Conservation (phyloP, 1,284 basidiomycete species). For the Cutaneotrichosporon daszewskae region DNA sequence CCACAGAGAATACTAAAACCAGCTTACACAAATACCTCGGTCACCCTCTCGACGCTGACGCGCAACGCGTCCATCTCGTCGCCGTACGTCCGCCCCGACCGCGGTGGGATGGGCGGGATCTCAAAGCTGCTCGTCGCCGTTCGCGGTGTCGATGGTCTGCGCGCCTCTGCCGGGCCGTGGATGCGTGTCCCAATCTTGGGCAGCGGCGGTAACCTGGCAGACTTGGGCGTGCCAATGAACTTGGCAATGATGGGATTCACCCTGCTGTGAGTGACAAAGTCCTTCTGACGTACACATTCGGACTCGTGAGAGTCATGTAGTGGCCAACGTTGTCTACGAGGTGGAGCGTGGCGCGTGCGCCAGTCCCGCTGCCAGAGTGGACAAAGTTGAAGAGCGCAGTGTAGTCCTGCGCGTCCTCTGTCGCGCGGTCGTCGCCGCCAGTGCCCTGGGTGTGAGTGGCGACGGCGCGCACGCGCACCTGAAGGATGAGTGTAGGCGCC, state of each 20-base stretch:
- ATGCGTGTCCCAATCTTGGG: conserved; percentile 6
- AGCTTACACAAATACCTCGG: too few relatives aligned
- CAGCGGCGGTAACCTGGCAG: conserved; percentile 9
- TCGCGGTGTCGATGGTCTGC: conserved; percentile 20
- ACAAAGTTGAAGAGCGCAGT: too few relatives aligned
- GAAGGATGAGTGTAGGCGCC: conserved; percentile 15
- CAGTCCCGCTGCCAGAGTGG: too few relatives aligned
- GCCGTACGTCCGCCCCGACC: conserved; percentile 18
- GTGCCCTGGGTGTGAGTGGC: not conserved
- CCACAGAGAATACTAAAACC: too few relatives aligned
- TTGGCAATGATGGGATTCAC: conserved; percentile 19
- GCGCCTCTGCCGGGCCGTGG: conserved; percentile 7
- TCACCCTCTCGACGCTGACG: conserved; percentile 8
- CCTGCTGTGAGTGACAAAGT: conserved; percentile 4
- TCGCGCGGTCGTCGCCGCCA: not conserved
- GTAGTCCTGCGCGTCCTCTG: conserved; percentile 1
- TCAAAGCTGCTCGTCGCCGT: conserved; percentile 7
- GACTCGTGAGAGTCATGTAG: conserved; percentile 21
- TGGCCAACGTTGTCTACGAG: conserved; percentile 12
- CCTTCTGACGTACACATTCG: conserved; percentile 16
- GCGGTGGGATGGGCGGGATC: conserved; percentile 15
- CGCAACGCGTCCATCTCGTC: conserved; percentile 15
- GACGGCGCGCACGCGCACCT: conserved; percentile 5
- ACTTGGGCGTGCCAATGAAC: conserved; percentile 12
- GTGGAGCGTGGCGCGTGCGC: not conserved